Base-by-base conservation (phyloP, 768 basidiomycete genomes). In the Lyophyllum decastes region DNA sequence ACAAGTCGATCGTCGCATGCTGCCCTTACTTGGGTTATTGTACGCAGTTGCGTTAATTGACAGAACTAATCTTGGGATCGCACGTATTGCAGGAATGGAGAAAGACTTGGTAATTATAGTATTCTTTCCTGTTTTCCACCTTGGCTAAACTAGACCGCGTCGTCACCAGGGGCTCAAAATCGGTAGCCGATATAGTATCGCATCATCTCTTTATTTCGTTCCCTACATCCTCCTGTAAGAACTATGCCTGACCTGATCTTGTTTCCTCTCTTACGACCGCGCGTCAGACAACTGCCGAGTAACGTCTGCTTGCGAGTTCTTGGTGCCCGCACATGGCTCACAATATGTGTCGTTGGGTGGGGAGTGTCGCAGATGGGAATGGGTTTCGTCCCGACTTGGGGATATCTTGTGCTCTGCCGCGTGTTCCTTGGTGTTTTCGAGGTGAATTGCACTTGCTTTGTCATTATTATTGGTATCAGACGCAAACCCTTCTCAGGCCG, bases 171-270 rank as follows among this genome's bases (percentile, higher is more conserved):
- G 66, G 57, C 63, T 75, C 19, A 52, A 60, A 14, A 60, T 70
- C 26, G 74, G 73, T 8, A 59, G 64, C 14, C 68, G 78, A 49
- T 79, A 68, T 61, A 78, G 73, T 51, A 73, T 78, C 41, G 73
- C 72, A 2, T 74, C 74, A 21, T 75, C 72, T 47, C 52, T 78
- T 7, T 78, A 77, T 53, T 79, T 79, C 55, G 69, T 78, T 12
- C 78, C 78, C 2, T 80, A 78, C 55, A 75, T 76, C 55, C 54
- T 79, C 16, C 65, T 79, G 79, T 78, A 46, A 54, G 76, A 26
- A n/a, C 19, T n/a, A 33, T 5, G 11, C 27, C 1, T 43, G 4
- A 4, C 61, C 4, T 10, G 52, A n/a, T 26, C 14, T 46, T 19
- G 4, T 49, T 45, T 45, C 41, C 27, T 38, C 40, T 56, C 14